These are phyloP conservation scores for Wickerhamomyces sp. DNA, from an alignment of 1,139 yeast species.

Conservation along the genomic window DNA sequence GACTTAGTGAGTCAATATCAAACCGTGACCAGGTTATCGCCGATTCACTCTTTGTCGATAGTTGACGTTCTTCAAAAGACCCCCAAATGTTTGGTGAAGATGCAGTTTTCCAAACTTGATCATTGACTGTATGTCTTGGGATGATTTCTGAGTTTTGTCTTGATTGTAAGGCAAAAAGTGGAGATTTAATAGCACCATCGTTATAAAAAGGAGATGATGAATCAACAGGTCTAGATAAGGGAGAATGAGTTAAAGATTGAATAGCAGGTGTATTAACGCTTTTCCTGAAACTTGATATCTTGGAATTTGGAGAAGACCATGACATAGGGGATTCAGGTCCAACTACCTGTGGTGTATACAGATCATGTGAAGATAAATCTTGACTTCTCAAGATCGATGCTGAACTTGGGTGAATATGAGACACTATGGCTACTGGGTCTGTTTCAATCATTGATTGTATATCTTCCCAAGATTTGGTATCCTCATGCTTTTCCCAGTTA, in stretches of 20 bases:
- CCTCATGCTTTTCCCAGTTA: neutral
- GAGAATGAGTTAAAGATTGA: conserved; percentile 17
- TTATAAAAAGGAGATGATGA: conserved; percentile 4
- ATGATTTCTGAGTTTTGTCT: conserved; percentile 8
- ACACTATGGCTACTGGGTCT: neutral
- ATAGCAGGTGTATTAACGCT: conserved; percentile 12
- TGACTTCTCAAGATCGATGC: neutral
- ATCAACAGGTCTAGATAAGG: conserved; percentile 16
- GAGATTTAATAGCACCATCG: neutral
- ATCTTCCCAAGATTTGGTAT: neutral
- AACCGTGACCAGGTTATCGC: conserved; percentile 22
- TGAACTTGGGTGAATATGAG: neutral
- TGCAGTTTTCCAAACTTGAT: conserved; percentile 9
- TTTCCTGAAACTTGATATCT: conserved; percentile 22
- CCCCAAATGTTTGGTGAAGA: conserved; percentile 19
- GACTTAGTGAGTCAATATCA: conserved; percentile 16
- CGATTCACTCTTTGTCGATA: conserved; percentile 23
- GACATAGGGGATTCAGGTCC: conserved; percentile 7
- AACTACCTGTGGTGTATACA: conserved; percentile 1
- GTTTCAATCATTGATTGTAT: neutral
- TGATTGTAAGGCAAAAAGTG: conserved; percentile 3
- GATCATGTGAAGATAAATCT: neutral
- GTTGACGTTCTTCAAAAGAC: conserved; percentile 16
- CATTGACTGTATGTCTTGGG: conserved; percentile 1
- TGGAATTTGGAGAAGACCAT: conserved; percentile 22